These are phyloP conservation scores for Neonectria hederae DNA, from an alignment of 2,329 filamentous ascomycete genomes.

Conservation along the genomic window DNA sequence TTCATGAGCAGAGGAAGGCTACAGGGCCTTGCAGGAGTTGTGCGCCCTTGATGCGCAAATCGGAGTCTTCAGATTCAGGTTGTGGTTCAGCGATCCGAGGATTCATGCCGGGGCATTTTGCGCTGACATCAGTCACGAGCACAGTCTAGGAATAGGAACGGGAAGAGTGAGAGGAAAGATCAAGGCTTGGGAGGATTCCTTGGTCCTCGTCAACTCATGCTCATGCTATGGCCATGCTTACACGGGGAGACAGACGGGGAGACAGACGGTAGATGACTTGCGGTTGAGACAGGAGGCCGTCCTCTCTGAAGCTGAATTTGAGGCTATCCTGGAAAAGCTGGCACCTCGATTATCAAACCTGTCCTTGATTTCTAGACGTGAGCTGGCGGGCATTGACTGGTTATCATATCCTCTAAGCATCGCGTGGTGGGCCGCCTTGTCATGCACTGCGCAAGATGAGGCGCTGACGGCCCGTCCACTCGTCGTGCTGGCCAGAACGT, in stretches of 20 bases:
- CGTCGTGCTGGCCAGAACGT: not conserved
- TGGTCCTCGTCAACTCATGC: not conserved
- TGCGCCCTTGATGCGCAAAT: conserved; percentile 7
- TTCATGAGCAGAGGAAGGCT: conserved; percentile 25
- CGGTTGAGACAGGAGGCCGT: not conserved
- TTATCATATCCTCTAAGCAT: not conserved
- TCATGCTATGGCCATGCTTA: not conserved
- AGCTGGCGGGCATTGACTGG: conserved; percentile 8
- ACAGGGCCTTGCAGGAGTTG: conserved; percentile 14
- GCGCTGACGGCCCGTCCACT: not conserved
- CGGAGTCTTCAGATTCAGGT: conserved; percentile 9
- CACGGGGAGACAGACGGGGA: not conserved
- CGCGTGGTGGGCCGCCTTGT: conserved; percentile 5
- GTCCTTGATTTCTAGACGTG: conserved; percentile 13
- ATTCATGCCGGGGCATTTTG: conserved; percentile 3
- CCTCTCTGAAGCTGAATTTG: not conserved
- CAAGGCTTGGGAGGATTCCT: not conserved
- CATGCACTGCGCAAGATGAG: conserved; percentile 13
- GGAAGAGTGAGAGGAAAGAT: too few relatives aligned
- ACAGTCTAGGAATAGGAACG: not conserved
- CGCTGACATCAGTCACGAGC: not conserved
- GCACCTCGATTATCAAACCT: conserved; percentile 1
- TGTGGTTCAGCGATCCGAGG: conserved; percentile 7
- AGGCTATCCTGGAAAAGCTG: not conserved
- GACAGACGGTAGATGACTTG: not conserved